Conservation (phyloP, 1,284 basidiomycete genomes). For the Sparassis latifolia region DNA sequence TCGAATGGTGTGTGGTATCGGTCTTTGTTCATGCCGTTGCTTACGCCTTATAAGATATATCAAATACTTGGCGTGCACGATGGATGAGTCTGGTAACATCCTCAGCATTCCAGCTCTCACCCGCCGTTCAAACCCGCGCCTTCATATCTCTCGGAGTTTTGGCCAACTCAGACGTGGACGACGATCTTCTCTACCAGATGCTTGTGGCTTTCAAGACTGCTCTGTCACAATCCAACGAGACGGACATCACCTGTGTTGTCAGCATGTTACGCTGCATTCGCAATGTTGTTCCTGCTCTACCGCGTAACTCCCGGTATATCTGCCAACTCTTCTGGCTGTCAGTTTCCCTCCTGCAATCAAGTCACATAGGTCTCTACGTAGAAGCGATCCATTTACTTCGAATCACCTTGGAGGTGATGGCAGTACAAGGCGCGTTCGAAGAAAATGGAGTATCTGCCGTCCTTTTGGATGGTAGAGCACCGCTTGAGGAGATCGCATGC, state of each 20-base stretch:
- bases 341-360: constrained; percentile 73
- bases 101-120: constrained; percentile 89
- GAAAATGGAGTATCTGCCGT: constrained; percentile 47
- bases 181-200: constrained; percentile 86
- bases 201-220: constrained; percentile 75
- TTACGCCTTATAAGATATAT: constrained; percentile 47
- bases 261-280: constrained; percentile 85
- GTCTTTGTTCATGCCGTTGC: not conserved
- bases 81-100: constrained; percentile 93
- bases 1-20: constrained; percentile 49
- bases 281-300: constrained; percentile 67
- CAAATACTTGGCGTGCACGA: constrained; percentile 89
- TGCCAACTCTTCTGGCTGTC: constrained; percentile 81
- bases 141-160: constrained; percentile 83
- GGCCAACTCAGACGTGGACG: constrained; percentile 76
- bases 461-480: constrained; percentile 60
- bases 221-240: constrained; percentile 56
- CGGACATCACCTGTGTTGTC: constrained; percentile 69
- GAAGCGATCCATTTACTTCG: constrained; percentile 66
- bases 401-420: constrained; percentile 64
- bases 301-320: constrained; percentile 66
- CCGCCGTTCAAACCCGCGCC: constrained; percentile 83
- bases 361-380: constrained; percentile 66
- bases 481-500: constrained; percentile 61
- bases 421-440: constrained; percentile 49